Evolutionary conservation across 345 rosid genomes (phyloP).

Genomic region (Lumnitzera littorea): DNA sequence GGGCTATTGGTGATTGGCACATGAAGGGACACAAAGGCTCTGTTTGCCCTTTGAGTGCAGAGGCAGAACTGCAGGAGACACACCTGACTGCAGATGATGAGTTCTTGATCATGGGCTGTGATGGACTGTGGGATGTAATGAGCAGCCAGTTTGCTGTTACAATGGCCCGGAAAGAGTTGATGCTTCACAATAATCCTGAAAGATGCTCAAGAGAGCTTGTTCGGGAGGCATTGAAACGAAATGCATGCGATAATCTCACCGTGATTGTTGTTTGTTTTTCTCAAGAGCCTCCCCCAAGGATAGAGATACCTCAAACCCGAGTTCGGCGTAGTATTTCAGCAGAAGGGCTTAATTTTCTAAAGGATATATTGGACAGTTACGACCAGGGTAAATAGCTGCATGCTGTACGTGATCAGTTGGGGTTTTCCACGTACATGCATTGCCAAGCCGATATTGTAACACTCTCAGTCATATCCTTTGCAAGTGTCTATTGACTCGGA

Average conservation of each 20-base stretch:
- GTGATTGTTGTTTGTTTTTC: constrained; percentile 82
- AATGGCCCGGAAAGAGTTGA: constrained; percentile 70
- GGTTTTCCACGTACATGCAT: too few relatives aligned
- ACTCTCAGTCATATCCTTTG: too few relatives aligned
- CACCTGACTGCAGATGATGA: constrained; percentile 78
- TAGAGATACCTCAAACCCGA: constrained; percentile 56
- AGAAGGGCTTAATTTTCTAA: constrained; percentile 78
- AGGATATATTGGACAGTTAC: constrained; percentile 67
- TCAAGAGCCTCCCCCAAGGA: constrained; percentile 72
- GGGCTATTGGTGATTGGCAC: constrained; percentile 99
- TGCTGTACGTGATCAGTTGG: too few relatives aligned
- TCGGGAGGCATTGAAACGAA: constrained; percentile 73
- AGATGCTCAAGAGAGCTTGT: constrained; percentile 91
- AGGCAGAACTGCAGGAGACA: constrained; percentile 77
- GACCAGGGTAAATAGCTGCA: too few relatives aligned
- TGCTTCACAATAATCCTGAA: constrained; percentile 93
- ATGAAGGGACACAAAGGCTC: constrained; percentile 94
- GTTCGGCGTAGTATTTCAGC: constrained; percentile 82
- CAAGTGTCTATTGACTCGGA: too few relatives aligned
- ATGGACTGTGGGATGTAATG: constrained; percentile 99
- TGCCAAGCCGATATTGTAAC: too few relatives aligned
- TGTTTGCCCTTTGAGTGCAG: constrained; percentile 78
- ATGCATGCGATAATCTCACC: constrained; percentile 77
- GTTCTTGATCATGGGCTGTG: constrained; percentile 95
- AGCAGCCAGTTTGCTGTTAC: constrained; percentile 94